Base-by-base conservation (phyloP, 208 protist species). In the Wallacemonas sp. region DNA sequence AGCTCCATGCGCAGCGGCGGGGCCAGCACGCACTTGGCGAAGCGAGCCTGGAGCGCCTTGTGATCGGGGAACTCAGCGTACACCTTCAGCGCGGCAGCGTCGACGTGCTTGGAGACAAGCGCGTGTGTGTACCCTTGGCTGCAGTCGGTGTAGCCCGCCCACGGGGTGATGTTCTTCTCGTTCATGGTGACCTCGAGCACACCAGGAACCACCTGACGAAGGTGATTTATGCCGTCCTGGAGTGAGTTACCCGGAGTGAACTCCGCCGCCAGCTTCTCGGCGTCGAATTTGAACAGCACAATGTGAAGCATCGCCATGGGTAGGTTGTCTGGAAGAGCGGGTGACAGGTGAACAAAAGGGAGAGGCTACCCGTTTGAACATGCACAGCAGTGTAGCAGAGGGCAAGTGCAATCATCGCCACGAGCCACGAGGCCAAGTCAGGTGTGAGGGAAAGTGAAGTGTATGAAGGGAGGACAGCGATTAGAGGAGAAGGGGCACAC, bases 1-100 rank as follows among this genome's bases (percentile, higher is more conserved):
- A 92, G 52, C 58, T 90, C 86, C 33, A 89, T 79, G 15, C 83
- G 80, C 50, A 90, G 68, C 34, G 76, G 78, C 8, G 78, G 78
- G 10, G 46, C 74, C 6, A 65, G 19, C 3, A 69, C 37, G 62
- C 79, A 85, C 44, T 79, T 76, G 53, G 59, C 67, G 2, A 92
- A 24, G 33, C 75, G 66, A 22, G 52, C 76, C 55, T 81, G 73
- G 44, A 90, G 53, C 1, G 48, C 76, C 63, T 78, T 78, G 69
- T 92, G 83, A 19, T 70, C 72, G 0, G 86, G 81, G 42, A 82
- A 72, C 2, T 79, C 68, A 9, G 67, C 78, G 65, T 88, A 90
- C 44, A 79, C 59, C 26, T 76, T 62, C 59, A 92, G 62, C 8
- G 77, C 79, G 1, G 27, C 46, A 3, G 71, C 77, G 41, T 83